phyloP scores from a whole-genome alignment of 108 stramenopile genomes.

The Pseudonitzschia multiseries region DNA sequence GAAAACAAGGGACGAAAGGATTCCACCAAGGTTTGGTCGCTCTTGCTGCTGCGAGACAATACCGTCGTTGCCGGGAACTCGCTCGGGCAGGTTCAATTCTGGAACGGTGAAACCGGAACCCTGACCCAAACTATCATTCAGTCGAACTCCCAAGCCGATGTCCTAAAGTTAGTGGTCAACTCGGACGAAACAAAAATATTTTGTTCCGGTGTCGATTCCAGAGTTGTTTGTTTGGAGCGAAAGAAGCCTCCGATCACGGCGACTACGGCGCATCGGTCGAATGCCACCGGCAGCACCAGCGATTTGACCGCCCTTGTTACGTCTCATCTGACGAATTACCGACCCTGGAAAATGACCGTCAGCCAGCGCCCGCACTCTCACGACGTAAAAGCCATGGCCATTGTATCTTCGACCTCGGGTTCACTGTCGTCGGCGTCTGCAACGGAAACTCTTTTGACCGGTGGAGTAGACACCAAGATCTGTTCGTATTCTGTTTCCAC shows the following conservation, averaged over 20 bases:
- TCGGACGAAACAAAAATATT: conserved; percentile 79
- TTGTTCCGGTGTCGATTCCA: conserved; percentile 91
- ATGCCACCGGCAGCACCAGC: not conserved
- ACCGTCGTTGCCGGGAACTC: conserved; percentile 91
- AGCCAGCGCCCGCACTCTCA: conserved; percentile 92
- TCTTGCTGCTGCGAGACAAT: conserved; percentile 68
- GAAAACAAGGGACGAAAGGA: conserved; percentile 68
- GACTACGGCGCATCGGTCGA: not conserved
- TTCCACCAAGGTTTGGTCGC: conserved; percentile 86
- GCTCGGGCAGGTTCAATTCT: conserved; percentile 87
- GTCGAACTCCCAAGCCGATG: conserved; percentile 81
- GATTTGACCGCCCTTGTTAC: conserved; percentile 8
- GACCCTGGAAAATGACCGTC: conserved; percentile 69
- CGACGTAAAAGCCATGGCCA: conserved; percentile 84
- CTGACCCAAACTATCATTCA: conserved; percentile 77
- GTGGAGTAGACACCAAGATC: conserved; percentile 88
- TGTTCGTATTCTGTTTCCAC: conserved; percentile 71
- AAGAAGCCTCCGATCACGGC: not conserved
- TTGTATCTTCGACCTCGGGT: conserved; percentile 25
- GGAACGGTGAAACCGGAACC: conserved; percentile 87
- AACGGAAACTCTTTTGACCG: conserved; percentile 76
- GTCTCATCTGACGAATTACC: conserved; percentile 4
- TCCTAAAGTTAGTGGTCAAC: conserved; percentile 77
- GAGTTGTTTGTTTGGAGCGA: conserved; percentile 83
- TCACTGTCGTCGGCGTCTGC: not conserved